A percentile compares a stretch with the other conserved stretches of the same genome.
Conservation (phyloP, 257 asterid genomes). For the Solanum tarijense region DNA sequence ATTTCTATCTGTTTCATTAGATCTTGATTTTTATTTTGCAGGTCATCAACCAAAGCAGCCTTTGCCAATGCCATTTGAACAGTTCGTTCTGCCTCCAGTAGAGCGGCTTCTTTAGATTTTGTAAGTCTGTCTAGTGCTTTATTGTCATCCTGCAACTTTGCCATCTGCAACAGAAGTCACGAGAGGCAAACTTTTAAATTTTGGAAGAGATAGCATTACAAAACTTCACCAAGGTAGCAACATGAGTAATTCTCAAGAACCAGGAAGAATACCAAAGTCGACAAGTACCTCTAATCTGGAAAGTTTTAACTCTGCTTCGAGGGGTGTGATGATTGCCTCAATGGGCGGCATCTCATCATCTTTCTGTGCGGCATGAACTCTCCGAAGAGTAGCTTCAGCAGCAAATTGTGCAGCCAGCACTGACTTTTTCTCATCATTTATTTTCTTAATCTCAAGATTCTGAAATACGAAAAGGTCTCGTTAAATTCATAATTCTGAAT, state of each 20-base stretch:
- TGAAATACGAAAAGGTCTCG: conserved; percentile 24
- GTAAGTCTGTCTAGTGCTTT: conserved; percentile 86
- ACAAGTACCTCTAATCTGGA: conserved; percentile 60
- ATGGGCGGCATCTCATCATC: conserved; percentile 96
- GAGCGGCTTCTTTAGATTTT: conserved; percentile 91
- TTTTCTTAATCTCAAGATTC: conserved; percentile 79
- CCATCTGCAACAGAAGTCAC: conserved; percentile 34
- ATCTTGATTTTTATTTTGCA: background rate
- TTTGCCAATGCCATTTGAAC: conserved; percentile 83
- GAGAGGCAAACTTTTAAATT: background rate
- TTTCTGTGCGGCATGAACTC: conserved; percentile 91
- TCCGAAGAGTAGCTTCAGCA: conserved; percentile 93
- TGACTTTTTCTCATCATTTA: conserved; percentile 79
- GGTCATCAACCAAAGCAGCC: background rate
- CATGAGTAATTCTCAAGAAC: background rate
- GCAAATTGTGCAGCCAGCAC: conserved; percentile 86
- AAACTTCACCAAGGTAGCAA: background rate
- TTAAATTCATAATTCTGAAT: background rate
- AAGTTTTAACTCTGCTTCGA: conserved; percentile 90
- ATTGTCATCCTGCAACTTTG: conserved; percentile 86
- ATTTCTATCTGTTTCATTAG: background rate
- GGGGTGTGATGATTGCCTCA: conserved; percentile 84
- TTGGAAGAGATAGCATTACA: background rate
- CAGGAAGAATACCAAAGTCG: background rate
- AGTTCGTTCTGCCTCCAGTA: conserved; percentile 73